Base-by-base conservation (phyloP, 139 green algal genomes). In the Yamagishiella unicocca region DNA sequence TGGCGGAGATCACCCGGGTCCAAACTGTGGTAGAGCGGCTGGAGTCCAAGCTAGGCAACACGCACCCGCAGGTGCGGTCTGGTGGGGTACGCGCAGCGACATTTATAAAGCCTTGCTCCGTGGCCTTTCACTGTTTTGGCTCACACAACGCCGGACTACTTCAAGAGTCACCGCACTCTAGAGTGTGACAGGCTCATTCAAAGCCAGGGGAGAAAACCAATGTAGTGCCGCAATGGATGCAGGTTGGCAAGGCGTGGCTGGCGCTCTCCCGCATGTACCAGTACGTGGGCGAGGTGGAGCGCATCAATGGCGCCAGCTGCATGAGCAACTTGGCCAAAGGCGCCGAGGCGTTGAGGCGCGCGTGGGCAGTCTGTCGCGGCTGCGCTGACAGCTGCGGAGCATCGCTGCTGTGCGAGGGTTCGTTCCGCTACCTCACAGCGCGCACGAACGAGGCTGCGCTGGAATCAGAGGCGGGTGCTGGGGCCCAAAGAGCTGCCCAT, bases 231-330 rank as follows among this genome's bases (percentile, higher is more conserved):
- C 58, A n/a, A 67, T 67, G 58, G 19, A 71, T 58, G 21, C 78
- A 90, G 87, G 87, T 90, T 4, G 87, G 87, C 53, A 90, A 90
- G 80, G 87, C 87, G 1, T 90, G 87, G 87, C 71, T 90, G 55
- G 81, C 87, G 0, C n/a, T 90, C 17, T 83, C 87, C 19, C 80
- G 87, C 1, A 90, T 90, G 87, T 88, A 90, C 67, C 87, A 90
- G 58, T 72, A 90, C 70, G 27, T 85, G 10, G 87, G 50, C 21
- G 78, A 85, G 79, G 61, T 61, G 38, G 54, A 85, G 62, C 58
- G 61, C 1, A 75, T 46, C 62, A 64, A 61, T 24, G 61, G 61
- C 79, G 42, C 8, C 17, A 9, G 10, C 25, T 40, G 81, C 66
- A 6, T 9, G 17, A 53, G 40, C 54, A 72, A 55, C 42, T 75